Evolutionary conservation across 495 filamentous ascomycete species (phyloP), one percentile per base, ranked within the genome.

Genomic region (Tuber melanosporum): DNA sequence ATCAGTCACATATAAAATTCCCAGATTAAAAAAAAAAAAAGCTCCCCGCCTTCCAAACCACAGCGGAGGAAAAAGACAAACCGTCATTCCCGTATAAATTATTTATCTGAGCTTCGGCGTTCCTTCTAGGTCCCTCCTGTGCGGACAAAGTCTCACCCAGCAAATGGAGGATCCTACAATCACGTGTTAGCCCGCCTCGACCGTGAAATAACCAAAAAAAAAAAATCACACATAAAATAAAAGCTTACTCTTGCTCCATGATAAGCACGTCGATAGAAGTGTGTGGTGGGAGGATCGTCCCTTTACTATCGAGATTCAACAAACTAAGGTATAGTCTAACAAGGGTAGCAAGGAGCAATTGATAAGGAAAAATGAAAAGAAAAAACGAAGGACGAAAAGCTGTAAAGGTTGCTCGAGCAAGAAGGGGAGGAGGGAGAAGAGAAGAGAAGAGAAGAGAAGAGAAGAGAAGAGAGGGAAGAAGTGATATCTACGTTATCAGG

Each of bases 221-320:
- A 32, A 72, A 43, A 71, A 26, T 66, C 17, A 36, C 41, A 32
- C 71, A 80, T 73, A 69, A 52, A 41, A 57, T 43, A 46, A 70
- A 81, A 73, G 78, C 81, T 69, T 75, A 83, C 81, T 83, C 81
- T 75, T 83, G 81, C 76, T 83, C 81, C 81, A 83, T 83, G 62
- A 47, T 72, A 32, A 26, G 32, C 26, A 66, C n/a, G 52, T 62
- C 22, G 57, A 36, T 66, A 66, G 57, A 66, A 66, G 14, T 36
- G 26, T 15, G 57, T 15, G 43, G 36, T 17, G 10, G 45, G 72
- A 32, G 52, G 20, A 32, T 71, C 57, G 44, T 46, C 46, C 43
- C 36, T 52, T 49, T 73, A 20, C 26, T 15, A 19, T 32, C 71
- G 32, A 47, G 43, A 26, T 12, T 52, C 71, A 73, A 36, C 41